These are phyloP conservation scores for Phytophthora citricola DNA, from an alignment of 352 stramenopile genomes.

Conservation along the genomic window DNA sequence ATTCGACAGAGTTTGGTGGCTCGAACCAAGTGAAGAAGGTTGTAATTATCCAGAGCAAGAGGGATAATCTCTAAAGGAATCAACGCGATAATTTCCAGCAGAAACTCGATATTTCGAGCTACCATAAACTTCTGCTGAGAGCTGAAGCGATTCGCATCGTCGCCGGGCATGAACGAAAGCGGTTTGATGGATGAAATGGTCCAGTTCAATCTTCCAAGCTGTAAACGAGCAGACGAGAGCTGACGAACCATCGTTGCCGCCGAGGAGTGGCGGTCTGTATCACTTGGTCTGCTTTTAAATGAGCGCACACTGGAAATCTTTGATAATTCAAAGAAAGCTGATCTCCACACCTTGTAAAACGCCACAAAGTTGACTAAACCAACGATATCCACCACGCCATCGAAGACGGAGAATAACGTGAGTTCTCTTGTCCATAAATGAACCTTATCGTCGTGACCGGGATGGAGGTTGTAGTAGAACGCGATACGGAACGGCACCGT, in stretches of 20 bases:
- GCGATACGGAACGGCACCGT: constrained; percentile 30
- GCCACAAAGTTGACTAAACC: constrained; percentile 51
- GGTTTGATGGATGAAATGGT: constrained; percentile 51
- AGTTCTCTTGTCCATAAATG: constrained; percentile 54
- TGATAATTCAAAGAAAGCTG: constrained; percentile 53
- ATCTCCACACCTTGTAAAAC: constrained; percentile 50
- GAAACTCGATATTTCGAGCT: constrained; percentile 35
- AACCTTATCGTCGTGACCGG: neutral
- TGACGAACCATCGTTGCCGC: neutral
- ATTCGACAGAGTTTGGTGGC: constrained; percentile 63
- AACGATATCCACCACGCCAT: constrained; percentile 52
- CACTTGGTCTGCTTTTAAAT: constrained; percentile 40
- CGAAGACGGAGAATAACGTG: constrained; percentile 43
- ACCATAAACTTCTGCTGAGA: constrained; percentile 31
- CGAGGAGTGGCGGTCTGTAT: constrained; percentile 18
- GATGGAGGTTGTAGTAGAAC: constrained; percentile 24
- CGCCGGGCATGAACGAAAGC: constrained; percentile 25
- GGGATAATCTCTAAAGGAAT: constrained; percentile 58
- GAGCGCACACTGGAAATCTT: constrained; percentile 51
- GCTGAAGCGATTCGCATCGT: constrained; percentile 5
- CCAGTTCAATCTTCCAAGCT: constrained; percentile 45
- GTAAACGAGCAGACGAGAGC: constrained; percentile 8
- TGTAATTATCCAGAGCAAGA: constrained; percentile 39
- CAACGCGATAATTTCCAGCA: constrained; percentile 57
- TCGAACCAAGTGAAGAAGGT: constrained; percentile 62